Base-by-base conservation (phyloP, 1,284 basidiomycete species). In the Fistulina hepatica region DNA sequence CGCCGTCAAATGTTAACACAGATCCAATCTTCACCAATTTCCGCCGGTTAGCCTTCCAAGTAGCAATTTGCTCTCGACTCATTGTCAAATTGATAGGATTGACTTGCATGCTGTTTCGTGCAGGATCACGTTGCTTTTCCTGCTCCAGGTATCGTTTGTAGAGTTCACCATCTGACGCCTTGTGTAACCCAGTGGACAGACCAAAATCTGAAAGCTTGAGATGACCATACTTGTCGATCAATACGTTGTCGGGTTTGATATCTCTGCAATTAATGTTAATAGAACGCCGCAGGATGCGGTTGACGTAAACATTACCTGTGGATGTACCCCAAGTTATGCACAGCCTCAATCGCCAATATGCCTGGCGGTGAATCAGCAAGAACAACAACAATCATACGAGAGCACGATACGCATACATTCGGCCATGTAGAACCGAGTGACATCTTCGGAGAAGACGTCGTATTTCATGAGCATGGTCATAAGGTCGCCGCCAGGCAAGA, bases 401-500 rank as follows among this genome's bases (percentile, higher is more conserved):
- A n/a, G n/a, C n/a, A n/a, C n/a, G n/a, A n/a, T n/a, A n/a, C n/a
- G n/a, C n/a, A n/a, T n/a, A 58, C 92, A 97, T 62, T 98, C 94
- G 28, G 94, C 94, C 78, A 98, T 97, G 63, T 98, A 98, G 65
- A 98, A 98, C 40, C 95, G 81, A 22, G 92, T 95, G 25, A 98
- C 94, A 56, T 98, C 94, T 59, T 98, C 94, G 7, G 89, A 91
- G 63, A 98, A 98, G 1, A 94, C 90, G 59, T 98, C 94, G 61
- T 98, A 97, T 63, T 97, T 97, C 81, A 98, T 98, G 47, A 98
- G 69, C 94, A 97, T 98, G 24, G 82, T 85, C 94, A 98, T 97
- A 44, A 98, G 67, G 60, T 98, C 94, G 16, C 94, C 94, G 32
- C 94, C 94, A 21, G 94, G 93, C 10, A 22, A 10, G 33, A 22